Base-by-base conservation (phyloP, 768 basidiomycete genomes). In the Russula griseocarnosa region DNA sequence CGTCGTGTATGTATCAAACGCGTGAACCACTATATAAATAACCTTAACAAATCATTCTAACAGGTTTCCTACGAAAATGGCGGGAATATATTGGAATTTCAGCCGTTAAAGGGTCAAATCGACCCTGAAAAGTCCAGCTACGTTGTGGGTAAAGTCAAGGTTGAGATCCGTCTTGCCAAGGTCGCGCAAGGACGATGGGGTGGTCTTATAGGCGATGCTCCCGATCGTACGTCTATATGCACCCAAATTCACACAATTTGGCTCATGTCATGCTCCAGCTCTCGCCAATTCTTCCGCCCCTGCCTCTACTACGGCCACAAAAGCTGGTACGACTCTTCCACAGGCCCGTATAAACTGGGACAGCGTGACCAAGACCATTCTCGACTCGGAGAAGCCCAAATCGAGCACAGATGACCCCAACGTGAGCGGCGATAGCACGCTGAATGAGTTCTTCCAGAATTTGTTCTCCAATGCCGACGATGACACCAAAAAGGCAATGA, bases 401-500 rank as follows among this genome's bases (percentile, higher is more conserved):
- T 77, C 82, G 3, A 75, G 80, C 5, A 81, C 88, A 18, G 85
- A 94, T 67, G 92, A 92, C 71, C 90, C 94, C 36, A 98, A 97
- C 74, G 86, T 87, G 20, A 91, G 91, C 26, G 95, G 95, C 24
- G 94, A 97, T 74, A 82, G 79, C 62, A 85, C 90, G 6, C 82
- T 97, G 62, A 96, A 98, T 75, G 71, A 79, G 32, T 92, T 96
- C 78, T 95, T 95, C 84, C 89, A 91, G 72, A 90, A 92, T 77
- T 84, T 99, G 66, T 99, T 89, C 71, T 80, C 82, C 7, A 91
- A 90, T 73, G 90, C 95, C 28, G 94, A 97, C 69, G 91, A 94
- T 0, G 92, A 99, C 70, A 92, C 95, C 16, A 85, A 81, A 70
- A 83, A 87, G 42, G 97, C 97, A 3, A 99, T 99, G 94, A 86